These are phyloP conservation scores for Sporothrix protearum DNA, from an alignment of 2,329 filamentous ascomycete genomes.

Conservation along the genomic window DNA sequence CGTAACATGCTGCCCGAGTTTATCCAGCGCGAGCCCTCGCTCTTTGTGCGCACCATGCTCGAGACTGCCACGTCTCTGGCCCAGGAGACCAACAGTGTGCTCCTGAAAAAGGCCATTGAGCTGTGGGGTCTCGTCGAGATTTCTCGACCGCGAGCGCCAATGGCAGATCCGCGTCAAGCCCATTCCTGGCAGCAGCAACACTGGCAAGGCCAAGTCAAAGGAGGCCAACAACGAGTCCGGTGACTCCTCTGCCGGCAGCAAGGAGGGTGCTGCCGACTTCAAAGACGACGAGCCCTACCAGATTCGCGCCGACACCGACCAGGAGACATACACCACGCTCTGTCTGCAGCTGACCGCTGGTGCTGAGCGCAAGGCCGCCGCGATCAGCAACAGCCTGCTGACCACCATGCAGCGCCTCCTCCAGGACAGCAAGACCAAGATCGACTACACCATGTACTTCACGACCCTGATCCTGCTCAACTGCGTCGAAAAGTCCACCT, in stretches of 20 bases:
- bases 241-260: background rate
- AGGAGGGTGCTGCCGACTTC: background rate
- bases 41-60: slow-evolving; percentile 57
- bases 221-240: background rate
- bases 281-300: slow-evolving; percentile 36
- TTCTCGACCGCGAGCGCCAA: slow-evolving; percentile 60
- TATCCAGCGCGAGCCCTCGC: slow-evolving; percentile 57
- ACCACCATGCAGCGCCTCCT: slow-evolving; percentile 59
- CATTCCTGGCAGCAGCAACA: slow-evolving; percentile 21
- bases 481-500: slow-evolving; percentile 64
- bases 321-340: slow-evolving; percentile 58
- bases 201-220: background rate
- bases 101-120: slow-evolving; percentile 57
- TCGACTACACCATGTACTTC: slow-evolving; percentile 60
- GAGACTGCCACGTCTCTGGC: slow-evolving; percentile 48
- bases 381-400: slow-evolving; percentile 56
- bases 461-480: slow-evolving; percentile 61
- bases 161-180: slow-evolving; percentile 56
- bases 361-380: slow-evolving; percentile 60
- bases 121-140: slow-evolving; percentile 64
- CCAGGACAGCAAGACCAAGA: slow-evolving; percentile 57
- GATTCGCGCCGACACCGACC: slow-evolving; percentile 53
- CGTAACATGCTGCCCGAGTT: slow-evolving; percentile 55
- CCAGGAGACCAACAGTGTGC: slow-evolving; percentile 48
- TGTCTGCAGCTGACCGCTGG: slow-evolving; percentile 63